Evolutionary conservation across 106 monocot species (phyloP).

Genomic region (Iris macrosiphon): DNA sequence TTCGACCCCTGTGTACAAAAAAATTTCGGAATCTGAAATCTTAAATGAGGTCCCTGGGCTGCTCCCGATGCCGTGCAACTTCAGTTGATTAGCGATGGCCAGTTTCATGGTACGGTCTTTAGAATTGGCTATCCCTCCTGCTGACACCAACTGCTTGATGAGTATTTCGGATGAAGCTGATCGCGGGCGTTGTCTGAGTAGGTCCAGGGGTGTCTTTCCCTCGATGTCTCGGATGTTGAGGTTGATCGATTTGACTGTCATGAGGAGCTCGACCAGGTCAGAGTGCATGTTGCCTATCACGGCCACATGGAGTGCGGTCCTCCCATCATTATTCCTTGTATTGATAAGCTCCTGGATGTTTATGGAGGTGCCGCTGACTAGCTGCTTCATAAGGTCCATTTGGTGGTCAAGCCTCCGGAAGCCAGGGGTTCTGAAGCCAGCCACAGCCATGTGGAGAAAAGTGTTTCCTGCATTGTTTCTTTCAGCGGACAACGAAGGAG

Average conservation of each 20-base stretch:
- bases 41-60: slow-evolving; percentile 82
- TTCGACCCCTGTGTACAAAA: slow-evolving; percentile 56
- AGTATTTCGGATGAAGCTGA: slow-evolving; percentile 58
- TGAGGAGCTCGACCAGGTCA: slow-evolving; percentile 60
- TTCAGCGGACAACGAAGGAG: slow-evolving; percentile 25
- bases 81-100: slow-evolving; percentile 32
- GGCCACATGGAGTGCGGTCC: slow-evolving; percentile 72
- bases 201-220: slow-evolving; percentile 76
- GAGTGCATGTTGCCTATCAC: slow-evolving; percentile 54
- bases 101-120: slow-evolving; percentile 25
- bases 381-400: slow-evolving; percentile 64
- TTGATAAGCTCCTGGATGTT: slow-evolving; percentile 56
- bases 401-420: slow-evolving; percentile 75
- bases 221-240: slow-evolving; percentile 58
- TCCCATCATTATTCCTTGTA: slow-evolving; percentile 56
- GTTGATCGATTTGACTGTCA: slow-evolving; percentile 46
- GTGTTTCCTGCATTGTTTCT: slow-evolving; percentile 68
- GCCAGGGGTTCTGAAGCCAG: slow-evolving; percentile 66
- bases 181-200: slow-evolving; percentile 39
- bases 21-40: slow-evolving; percentile 80
- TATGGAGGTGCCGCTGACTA: slow-evolving; percentile 27
- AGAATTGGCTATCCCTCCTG: slow-evolving; percentile 53
- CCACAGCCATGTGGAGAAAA: slow-evolving; percentile 75
- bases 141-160: slow-evolving; percentile 62
- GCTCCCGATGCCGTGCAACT: slow-evolving; percentile 33